phyloP scores from a whole-genome alignment of 441 rosid species.

The Corymbia calophylla region DNA sequence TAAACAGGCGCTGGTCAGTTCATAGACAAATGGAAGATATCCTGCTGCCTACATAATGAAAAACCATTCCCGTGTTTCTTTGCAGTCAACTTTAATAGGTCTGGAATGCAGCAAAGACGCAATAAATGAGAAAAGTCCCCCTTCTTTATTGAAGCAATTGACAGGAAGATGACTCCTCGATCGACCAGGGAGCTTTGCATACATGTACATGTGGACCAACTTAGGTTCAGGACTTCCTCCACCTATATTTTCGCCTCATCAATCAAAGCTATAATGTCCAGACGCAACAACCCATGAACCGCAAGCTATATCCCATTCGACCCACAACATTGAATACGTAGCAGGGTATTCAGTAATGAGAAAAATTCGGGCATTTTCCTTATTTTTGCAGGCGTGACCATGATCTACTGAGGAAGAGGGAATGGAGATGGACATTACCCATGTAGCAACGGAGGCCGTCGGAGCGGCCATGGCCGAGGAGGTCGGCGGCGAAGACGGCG shows the following conservation, averaged over 20 bases:
- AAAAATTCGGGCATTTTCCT: not conserved
- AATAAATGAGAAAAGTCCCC: not conserved
- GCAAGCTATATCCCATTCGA: not conserved
- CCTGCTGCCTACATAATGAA: not conserved
- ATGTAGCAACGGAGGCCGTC: conserved; percentile 86
- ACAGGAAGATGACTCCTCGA: not conserved
- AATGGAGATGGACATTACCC: conserved; percentile 22
- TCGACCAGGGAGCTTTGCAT: not conserved
- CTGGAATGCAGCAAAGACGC: not conserved
- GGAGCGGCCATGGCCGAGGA: conserved; percentile 86
- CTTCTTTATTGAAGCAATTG: not conserved
- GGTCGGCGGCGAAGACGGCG: conserved; percentile 92
- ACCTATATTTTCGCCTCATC: not conserved
- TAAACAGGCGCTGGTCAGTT: not conserved
- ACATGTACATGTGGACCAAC: not conserved
- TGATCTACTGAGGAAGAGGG: not conserved
- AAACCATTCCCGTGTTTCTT: not conserved
- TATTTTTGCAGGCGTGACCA: not conserved
- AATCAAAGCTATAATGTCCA: not conserved
- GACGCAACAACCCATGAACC: not conserved
- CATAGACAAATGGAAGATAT: not conserved
- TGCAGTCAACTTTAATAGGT: too few relatives aligned
- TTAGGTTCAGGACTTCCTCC: not conserved
- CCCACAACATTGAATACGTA: not conserved
- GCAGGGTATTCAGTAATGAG: not conserved